Evolutionary conservation across 352 stramenopile genomes (phyloP).

Genomic region (Phytophthora ramorum): DNA sequence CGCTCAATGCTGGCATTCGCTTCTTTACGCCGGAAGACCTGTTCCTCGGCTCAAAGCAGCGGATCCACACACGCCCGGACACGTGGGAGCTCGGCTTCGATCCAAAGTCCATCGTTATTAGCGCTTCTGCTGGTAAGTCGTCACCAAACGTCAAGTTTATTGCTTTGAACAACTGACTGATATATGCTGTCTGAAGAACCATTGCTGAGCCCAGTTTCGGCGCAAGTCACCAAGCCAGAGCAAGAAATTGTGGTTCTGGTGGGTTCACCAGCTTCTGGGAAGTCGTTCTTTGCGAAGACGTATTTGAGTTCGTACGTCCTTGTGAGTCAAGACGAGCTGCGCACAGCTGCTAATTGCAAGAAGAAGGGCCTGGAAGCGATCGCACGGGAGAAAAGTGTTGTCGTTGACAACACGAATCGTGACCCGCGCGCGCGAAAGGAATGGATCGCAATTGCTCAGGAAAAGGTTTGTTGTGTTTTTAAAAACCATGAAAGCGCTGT

Average conservation of each 20-base stretch:
- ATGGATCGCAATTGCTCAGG: conserved; percentile 75
- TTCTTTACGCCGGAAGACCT: conserved; percentile 89
- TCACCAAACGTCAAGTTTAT: neutral
- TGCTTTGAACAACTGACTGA: conserved; percentile 2
- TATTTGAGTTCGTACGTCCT: conserved; percentile 61
- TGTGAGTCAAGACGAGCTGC: conserved; percentile 89
- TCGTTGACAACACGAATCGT: conserved; percentile 90
- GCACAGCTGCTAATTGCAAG: conserved; percentile 81
- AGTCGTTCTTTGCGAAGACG: conserved; percentile 66
- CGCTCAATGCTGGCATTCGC: conserved; percentile 78
- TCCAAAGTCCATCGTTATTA: conserved; percentile 46
- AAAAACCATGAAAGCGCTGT: neutral
- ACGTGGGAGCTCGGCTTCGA: conserved; percentile 85
- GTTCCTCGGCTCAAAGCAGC: conserved; percentile 77
- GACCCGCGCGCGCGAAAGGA: conserved; percentile 64
- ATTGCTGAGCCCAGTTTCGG: conserved; percentile 33
- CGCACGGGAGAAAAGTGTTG: conserved; percentile 67
- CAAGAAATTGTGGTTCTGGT: conserved; percentile 81
- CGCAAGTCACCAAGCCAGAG: conserved; percentile 30
- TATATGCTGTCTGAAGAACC: conserved; percentile 19
- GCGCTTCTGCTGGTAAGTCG: conserved; percentile 34
- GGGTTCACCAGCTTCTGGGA: conserved; percentile 77
- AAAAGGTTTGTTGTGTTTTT: conserved; percentile 46
- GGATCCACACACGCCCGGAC: conserved; percentile 69
- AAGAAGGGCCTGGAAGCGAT: conserved; percentile 65